Conservation (phyloP, 1,139 yeast genomes). For the Arxiozyma telluris region DNA sequence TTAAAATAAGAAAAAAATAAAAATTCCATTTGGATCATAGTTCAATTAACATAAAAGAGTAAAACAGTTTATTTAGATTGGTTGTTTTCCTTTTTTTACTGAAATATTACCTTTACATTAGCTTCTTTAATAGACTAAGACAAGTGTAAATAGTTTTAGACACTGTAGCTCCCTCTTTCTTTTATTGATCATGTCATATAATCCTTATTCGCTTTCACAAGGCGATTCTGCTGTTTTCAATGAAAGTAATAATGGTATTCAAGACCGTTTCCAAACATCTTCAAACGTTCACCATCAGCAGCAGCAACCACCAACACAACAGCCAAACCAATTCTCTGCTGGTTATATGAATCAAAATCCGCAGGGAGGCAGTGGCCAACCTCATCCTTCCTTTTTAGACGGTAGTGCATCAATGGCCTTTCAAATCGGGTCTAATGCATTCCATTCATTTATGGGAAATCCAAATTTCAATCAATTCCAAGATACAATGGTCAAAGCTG, state of each 20-base stretch:
- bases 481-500: constrained; percentile 26
- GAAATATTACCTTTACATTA: not conserved
- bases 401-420: constrained; percentile 82
- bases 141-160: not conserved
- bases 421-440: constrained; percentile 80
- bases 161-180: not conserved
- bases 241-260: not conserved
- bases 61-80: not conserved
- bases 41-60: not conserved
- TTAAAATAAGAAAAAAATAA: too few relatives aligned
- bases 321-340: not conserved
- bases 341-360: constrained; percentile 4
- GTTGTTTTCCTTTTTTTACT: not conserved
- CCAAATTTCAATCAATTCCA: constrained; percentile 28
- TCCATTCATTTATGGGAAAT: constrained; percentile 36
- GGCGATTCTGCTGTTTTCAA: not conserved
- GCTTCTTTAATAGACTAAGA: too few relatives aligned
- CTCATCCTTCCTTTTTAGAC: constrained; percentile 43
- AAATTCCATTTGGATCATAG: not conserved
- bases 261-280: not conserved
- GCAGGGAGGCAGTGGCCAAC: constrained; percentile 5
- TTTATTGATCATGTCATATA: constrained; percentile 30
- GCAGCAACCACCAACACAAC: constrained; percentile 2
- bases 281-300: constrained; percentile 7
- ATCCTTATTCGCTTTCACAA: constrained; percentile 28